These are phyloP conservation scores for Cutaneotrichosporon mucoides DNA, from an alignment of 1,284 basidiomycete species.

Conservation along the genomic window DNA sequence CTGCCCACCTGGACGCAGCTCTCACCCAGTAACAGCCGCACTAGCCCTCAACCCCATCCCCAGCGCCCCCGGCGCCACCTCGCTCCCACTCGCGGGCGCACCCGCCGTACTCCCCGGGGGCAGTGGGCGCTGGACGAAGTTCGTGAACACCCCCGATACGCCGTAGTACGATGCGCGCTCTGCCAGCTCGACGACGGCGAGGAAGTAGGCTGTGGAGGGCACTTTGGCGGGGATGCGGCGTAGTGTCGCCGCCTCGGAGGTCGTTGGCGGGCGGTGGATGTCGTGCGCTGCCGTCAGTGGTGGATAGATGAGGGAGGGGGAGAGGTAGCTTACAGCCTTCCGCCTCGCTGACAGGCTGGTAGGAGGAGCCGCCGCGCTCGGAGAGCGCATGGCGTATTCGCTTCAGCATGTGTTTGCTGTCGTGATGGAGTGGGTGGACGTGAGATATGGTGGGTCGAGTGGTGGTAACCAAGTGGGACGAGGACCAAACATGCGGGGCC, in stretches of 20 bases:
- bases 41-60: slow-evolving; percentile 31
- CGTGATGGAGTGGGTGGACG: background rate
- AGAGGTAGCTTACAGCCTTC: too few relatives aligned
- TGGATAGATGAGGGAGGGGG: too few relatives aligned
- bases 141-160: slow-evolving; percentile 18
- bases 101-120: slow-evolving; percentile 62
- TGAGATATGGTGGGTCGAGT: too few relatives aligned
- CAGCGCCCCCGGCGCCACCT: slow-evolving; percentile 57
- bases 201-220: slow-evolving; percentile 20
- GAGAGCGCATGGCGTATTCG: background rate
- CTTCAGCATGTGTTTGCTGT: background rate
- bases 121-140: slow-evolving; percentile 50
- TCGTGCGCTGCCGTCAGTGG: background rate
- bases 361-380: background rate
- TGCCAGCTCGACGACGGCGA: slow-evolving; percentile 36
- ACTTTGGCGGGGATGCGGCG: slow-evolving; percentile 19
- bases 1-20: too few relatives aligned
- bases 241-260: slow-evolving; percentile 6
- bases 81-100: slow-evolving; percentile 54
- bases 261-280: background rate
- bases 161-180: slow-evolving; percentile 37
- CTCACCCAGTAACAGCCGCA: slow-evolving; percentile 27
- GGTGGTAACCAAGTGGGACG: too few relatives aligned
- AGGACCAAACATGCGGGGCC: background rate
- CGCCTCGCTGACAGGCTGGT: background rate